Evolutionary conservation across 1,139 yeast species (phyloP), one percentile per base, ranked within the genome.

Genomic region (Suhomyces bokatorum): DNA sequence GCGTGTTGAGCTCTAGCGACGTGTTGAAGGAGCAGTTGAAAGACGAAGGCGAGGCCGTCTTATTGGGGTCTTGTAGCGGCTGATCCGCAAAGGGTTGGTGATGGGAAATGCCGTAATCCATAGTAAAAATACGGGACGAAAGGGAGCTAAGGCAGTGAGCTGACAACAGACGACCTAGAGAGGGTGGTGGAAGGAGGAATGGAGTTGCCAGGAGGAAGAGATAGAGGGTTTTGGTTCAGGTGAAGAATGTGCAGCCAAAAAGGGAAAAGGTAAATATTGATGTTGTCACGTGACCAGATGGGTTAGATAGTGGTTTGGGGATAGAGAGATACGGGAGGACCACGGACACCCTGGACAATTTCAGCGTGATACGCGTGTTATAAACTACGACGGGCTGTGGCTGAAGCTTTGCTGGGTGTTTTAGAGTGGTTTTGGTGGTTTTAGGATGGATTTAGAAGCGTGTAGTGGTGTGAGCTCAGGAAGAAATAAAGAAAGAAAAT

Each of bases 1-100:
- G 78, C 0, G 78, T 73, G 45, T 58, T 67, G 40, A 73, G 58
- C 49, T 53, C 57, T 15, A 48, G 39, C 32, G 54, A 51, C 22
- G 50, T 46, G 49, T 53, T 51, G 44, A 42, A 47, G 27, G 48
- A 35, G 20, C 43, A 41, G 44, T 42, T 46, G 39, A 34, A 42
- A 29, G 48, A 42, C 24, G 38, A 20, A 14, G 48, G 43, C n/a
- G 45, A 39, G 3, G 39, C 35, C 8, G 48, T 39, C 16, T 39
- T 32, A 32, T 45, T 41, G 35, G 40, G 40, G 32, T 39, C 45
- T 8, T 33, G 43, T 26, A 31, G 6, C 16, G 30, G 37, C 3
- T 35, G 40, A 10, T 26, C 42, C 27, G 15, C 37, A 13, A 31
- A 34, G 9, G 26, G 46, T 13, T 40, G 37, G 29, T 37, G 45